A percentile compares a stretch with the other conserved stretches of the same genome.
Evolutionary conservation across 164 flowering plant species (phyloP).

Genomic region (Aristolochia contorta): DNA sequence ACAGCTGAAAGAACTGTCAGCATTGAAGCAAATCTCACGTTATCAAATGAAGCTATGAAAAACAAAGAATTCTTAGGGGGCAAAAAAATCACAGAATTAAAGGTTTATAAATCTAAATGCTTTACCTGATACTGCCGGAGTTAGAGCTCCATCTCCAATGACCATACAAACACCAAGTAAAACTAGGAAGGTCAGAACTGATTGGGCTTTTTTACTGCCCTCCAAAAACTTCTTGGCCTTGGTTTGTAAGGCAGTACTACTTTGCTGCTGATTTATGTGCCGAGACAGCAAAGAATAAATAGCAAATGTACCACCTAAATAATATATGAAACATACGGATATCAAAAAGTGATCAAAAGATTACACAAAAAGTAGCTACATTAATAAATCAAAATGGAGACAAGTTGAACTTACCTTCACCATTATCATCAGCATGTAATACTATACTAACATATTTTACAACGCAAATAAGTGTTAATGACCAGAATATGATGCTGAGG

Average conservation of each 20-base stretch:
- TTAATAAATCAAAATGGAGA: neutral
- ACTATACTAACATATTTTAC: constrained; percentile 21
- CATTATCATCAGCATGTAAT: constrained; percentile 22
- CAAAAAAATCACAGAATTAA: neutral
- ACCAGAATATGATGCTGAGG: constrained; percentile 22
- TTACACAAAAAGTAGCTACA: neutral
- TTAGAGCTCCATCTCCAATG: constrained; percentile 28
- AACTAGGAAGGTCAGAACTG: constrained; percentile 15
- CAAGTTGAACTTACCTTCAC: constrained; percentile 12
- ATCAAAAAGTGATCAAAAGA: neutral
- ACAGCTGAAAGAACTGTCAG: constrained; percentile 22
- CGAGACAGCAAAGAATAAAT: constrained; percentile 15
- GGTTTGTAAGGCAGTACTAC: constrained; percentile 5
- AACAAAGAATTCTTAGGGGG: neutral
- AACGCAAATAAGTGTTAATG: constrained; percentile 15
- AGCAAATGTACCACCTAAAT: constrained; percentile 25
- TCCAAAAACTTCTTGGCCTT: constrained; percentile 21
- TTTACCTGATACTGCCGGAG: constrained; percentile 25
- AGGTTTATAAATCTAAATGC: neutral
- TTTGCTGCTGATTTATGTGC: constrained; percentile 13
- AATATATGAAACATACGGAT: neutral
- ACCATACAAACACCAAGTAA: constrained; percentile 26
- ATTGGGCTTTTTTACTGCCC: constrained; percentile 9
- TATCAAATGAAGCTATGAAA: neutral
- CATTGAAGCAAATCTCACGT: neutral